Evolutionary conservation across 2,329 filamentous ascomycete genomes (phyloP), one percentile per base, ranked within the genome.

Genomic region (Apiospora aurea): DNA sequence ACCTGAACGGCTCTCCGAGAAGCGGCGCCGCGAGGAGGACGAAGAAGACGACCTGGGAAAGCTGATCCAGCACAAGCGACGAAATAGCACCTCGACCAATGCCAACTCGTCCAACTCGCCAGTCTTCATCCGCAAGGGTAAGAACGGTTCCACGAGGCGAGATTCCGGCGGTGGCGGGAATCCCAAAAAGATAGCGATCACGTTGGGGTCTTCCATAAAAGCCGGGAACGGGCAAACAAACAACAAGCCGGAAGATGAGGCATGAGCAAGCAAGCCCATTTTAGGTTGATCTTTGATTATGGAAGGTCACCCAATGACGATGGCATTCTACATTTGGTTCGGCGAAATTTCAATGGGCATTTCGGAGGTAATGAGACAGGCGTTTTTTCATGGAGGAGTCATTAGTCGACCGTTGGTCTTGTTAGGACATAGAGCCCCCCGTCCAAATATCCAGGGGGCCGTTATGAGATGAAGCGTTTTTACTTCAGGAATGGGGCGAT

Each of bases 1-100:
- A 4, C 93, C 92, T 0, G 94, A 97, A 81, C 89, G 94, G 70
- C 83, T 97, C 24, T 93, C 94, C 0, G 94, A 97, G 81, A 98
- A 98, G 82, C 92, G 96, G 67, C 90, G 96, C 67, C 90, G 96
- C 77, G 95, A 97, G 79, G 96, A 98, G 72, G 94, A 97, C 74
- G 96, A 98, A 66, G 95, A 97, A 71, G 95, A 98, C 75, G 94
- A 96, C 78, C 84, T 98, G n/a, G 91, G 91, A 71, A 97, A 96
- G 82, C 87, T 98, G 77, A 90, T 94, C 75, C 85, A 88, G 68
- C 85, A 85, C 78, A 92, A 91, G 78, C 86, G 90, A 53, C 87
- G 90, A 49, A 91, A 89, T 77, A 90, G 87, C 79, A 86, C 83
- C 71, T 87, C 88, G 10, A 84, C 84, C 2, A 84, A 83, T 21